Evolutionary conservation across 805 yeast species (phyloP), one percentile per base, ranked within the genome.

Genomic region (Schizosaccharomyces osmophilus): DNA sequence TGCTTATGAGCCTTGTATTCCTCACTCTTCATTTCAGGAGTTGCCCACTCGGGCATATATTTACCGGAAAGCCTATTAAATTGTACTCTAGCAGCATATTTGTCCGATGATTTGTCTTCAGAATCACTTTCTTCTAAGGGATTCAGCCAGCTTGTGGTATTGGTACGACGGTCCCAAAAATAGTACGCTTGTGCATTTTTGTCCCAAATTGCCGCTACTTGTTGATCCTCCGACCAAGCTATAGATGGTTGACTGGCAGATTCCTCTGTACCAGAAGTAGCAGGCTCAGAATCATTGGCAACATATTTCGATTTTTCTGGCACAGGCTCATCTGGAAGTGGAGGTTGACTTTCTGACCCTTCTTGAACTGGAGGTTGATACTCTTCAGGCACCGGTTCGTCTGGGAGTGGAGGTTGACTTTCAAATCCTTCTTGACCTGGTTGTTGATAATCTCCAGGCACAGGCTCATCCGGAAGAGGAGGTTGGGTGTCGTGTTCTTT

Each of bases 161-260:
- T 57, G n/a, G 60, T 57, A n/a, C 43, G n/a, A 11, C 22, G n/a
- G 31, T 57, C 60, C 60, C 60, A 57, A 57, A 57, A 57, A 36
- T 57, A 57, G 48, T 57, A 57, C 9, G 60, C 60, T 17, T 41
- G 42, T 13, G 43, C 22, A 9, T 5, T 19, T 6, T 6, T 19
- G 19, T 57, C 60, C 60, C 60, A 57, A 39, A 57, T 57, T 1
- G 60, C 60, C 8, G 60, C 60, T 9, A 57, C 45, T 15, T 22
- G 43, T 15, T 36, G 42, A 41, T 36, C 60, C 4, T 24, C 48
- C 45, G 60, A 57, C 60, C 60, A 57, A 36, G 60, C 60, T 5
- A 41, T 39, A n/a, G 42, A 36, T 5, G 57, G 57, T 4, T 51
- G 31, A 17, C 11, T 13, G 8, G 15, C 3, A 29, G 3, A 9